phyloP scores from a whole-genome alignment of 345 rosid species.

The Orychophragmus violaceus region DNA sequence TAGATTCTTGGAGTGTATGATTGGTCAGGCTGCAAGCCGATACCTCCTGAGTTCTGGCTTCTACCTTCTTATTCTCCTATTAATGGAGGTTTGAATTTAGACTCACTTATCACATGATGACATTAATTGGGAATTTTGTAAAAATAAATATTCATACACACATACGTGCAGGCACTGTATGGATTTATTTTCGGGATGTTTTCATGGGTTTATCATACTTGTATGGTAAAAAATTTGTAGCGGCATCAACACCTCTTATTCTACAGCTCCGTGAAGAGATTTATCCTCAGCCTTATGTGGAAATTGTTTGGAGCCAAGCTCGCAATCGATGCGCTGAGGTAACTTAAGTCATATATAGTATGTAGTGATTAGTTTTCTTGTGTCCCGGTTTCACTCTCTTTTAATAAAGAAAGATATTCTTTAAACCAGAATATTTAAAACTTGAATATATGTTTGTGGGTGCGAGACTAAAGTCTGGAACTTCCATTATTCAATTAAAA shows the following conservation, averaged over 20 bases:
- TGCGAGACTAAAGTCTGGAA: too few relatives aligned
- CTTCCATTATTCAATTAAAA: too few relatives aligned
- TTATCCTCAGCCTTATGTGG: constrained; percentile 31
- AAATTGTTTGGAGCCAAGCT: constrained; percentile 38
- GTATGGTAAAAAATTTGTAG: constrained; percentile 55
- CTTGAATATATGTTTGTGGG: too few relatives aligned
- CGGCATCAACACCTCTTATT: constrained; percentile 29
- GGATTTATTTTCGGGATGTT: constrained; percentile 30
- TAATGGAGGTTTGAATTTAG: neutral
- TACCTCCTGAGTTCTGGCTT: constrained; percentile 58
- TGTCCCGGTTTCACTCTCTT: too few relatives aligned
- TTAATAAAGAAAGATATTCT: too few relatives aligned
- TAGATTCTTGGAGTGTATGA: constrained; percentile 41
- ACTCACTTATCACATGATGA: neutral
- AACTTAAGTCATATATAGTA: neutral
- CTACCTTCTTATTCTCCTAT: constrained; percentile 32
- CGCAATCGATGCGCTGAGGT: constrained; percentile 41
- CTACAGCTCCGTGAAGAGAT: constrained; percentile 48
- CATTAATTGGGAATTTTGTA: too few relatives aligned
- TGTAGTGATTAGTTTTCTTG: neutral
- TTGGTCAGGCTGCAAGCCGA: constrained; percentile 46
- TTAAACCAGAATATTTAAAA: too few relatives aligned
- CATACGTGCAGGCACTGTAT: constrained; percentile 27
- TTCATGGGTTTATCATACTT: constrained; percentile 55
- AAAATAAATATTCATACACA: too few relatives aligned